These are phyloP conservation scores for Pichiaceae sp. DNA, from an alignment of 1,139 yeast genomes.

Conservation along the genomic window DNA sequence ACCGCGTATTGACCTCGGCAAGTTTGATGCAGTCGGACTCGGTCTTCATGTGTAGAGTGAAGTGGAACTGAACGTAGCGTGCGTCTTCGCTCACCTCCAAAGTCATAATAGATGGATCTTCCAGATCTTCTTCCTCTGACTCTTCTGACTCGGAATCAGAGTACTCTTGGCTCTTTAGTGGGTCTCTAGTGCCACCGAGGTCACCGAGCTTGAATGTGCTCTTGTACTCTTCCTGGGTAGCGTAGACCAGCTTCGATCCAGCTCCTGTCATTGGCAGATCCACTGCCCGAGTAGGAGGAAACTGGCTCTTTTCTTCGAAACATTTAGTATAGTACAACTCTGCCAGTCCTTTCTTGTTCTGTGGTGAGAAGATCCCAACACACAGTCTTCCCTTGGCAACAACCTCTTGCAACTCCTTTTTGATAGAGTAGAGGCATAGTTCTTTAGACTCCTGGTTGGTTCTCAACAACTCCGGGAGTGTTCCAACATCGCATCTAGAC, in stretches of 20 bases:
- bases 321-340: slow-evolving; percentile 18
- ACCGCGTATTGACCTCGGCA: slow-evolving; percentile 5
- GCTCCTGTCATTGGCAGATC: slow-evolving; percentile 1
- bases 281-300: background rate
- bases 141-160: background rate
- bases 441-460: slow-evolving; percentile 4
- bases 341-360: slow-evolving; percentile 12
- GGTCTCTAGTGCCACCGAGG: slow-evolving; percentile 13
- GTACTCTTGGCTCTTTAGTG: slow-evolving; percentile 9
- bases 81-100: slow-evolving; percentile 21
- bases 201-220: slow-evolving; percentile 16
- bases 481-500: slow-evolving; percentile 7
- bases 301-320: slow-evolving; percentile 3
- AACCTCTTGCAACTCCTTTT: slow-evolving; percentile 2
- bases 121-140: slow-evolving; percentile 1
- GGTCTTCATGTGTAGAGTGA: slow-evolving; percentile 11
- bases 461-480: slow-evolving; percentile 7
- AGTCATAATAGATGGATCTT: background rate
- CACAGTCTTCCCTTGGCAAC: slow-evolving; percentile 7
- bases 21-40: slow-evolving; percentile 2
- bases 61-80: slow-evolving; percentile 13
- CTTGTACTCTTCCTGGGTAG: background rate
- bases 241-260: background rate
- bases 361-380: slow-evolving; percentile 20
- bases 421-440: slow-evolving; percentile 6